Base-by-base conservation (phyloP, 2,329 filamentous ascomycete species). In the Pestalotiopsis sp. region DNA sequence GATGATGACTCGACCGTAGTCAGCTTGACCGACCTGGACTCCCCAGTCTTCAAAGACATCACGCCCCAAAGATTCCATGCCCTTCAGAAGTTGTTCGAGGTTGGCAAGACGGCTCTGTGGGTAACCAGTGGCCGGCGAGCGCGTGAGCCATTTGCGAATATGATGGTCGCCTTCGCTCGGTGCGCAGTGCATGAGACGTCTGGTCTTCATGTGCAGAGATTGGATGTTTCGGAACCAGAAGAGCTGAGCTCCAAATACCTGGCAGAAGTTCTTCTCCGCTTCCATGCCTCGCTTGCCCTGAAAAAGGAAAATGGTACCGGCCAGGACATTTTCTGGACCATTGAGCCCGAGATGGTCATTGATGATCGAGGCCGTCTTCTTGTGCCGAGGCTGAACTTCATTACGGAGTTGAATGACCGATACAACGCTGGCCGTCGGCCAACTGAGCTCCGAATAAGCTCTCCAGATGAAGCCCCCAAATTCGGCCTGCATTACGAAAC, bases 101-200 rank as follows among this genome's bases (percentile, higher is more conserved):
- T 23, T 4, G 59, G 60, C 9, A 69, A 66, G n/a, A 73, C 57
- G 27, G 2, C 75, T 4, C 27, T 75, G 3, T 79, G 77, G 77
- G 60, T 78, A 17, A 78, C 77, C 2, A 13, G 63, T 7, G 74
- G 70, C 4, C 63, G 69, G 5, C 39, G 58, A 13, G 65, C 13
- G 3, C 69, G 72, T 6, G 52, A 75, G 13, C 76, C 74, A 0
- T 75, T 68, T 36, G 59, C 70, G 2, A 76, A 74, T 68, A 74
- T 74, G 63, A 74, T 68, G 11, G 69, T 77, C 13, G 75, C 72
- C 7, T 70, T 76, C 31, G 72, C 71, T 0, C 72, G 76, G 12
- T 36, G 69, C 12, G 65, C 72, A 1, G 39, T 66, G 2, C 31
- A 60, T 13, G 75, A 77, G 64, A 56, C 69, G 14, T 67, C 68